These are phyloP conservation scores for Cadophora luteo-olivacea DNA, from an alignment of 2,329 filamentous ascomycete species.

Conservation along the genomic window DNA sequence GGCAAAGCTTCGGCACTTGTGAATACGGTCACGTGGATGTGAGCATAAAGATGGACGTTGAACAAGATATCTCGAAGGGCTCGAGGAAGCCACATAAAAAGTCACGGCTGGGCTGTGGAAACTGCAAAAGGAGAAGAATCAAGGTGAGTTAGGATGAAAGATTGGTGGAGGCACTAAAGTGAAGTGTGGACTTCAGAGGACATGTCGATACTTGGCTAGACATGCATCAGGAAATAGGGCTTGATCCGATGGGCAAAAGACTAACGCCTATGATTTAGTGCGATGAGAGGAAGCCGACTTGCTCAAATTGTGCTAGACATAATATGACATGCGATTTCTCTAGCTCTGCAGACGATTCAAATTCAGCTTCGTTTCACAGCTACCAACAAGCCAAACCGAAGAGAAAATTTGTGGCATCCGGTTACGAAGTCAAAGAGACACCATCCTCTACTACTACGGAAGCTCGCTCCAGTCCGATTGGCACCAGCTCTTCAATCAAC, in stretches of 20 bases:
- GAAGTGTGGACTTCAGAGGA: neutral
- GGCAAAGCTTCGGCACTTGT: neutral
- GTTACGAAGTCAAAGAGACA: neutral
- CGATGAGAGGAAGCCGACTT: neutral
- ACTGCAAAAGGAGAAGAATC: neutral
- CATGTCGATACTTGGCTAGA: neutral
- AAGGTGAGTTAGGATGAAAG: neutral
- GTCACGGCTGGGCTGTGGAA: neutral
- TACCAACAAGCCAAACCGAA: neutral
- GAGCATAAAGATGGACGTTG: neutral
- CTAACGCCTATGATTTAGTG: neutral
- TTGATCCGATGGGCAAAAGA: neutral
- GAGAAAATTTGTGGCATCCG: conserved; percentile 1
- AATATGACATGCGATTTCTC: conserved; percentile 1
- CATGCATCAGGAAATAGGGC: neutral
- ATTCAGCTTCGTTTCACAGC: neutral
- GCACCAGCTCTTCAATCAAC: neutral
- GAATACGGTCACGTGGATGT: neutral
- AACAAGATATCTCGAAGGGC: neutral
- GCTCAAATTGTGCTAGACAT: neutral
- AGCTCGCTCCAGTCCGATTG: neutral
- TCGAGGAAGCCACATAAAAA: neutral
- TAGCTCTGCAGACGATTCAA: neutral
- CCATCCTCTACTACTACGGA: neutral
- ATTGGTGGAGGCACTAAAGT: neutral